phyloP scores from a whole-genome alignment of 1,284 basidiomycete species.

The Ceratobasidium sp. region DNA sequence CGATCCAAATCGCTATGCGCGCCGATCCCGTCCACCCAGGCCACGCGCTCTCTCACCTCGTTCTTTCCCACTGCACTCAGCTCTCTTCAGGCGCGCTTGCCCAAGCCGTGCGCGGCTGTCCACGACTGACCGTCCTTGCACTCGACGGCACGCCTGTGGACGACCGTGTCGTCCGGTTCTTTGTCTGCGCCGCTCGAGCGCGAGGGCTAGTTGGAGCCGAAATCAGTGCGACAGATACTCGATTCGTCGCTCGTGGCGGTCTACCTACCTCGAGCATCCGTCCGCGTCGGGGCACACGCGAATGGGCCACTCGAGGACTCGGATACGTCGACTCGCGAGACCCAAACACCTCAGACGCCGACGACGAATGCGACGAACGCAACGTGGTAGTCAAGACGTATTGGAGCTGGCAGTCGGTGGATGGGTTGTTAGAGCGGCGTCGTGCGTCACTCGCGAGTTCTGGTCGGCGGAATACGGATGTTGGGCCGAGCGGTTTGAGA shows the following conservation, averaged over 20 bases:
- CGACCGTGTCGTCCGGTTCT: conserved; percentile 73
- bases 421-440: conserved; percentile 66
- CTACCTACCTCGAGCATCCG: conserved; percentile 63
- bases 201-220: conserved; percentile 63
- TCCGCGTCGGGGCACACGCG: conserved; percentile 78
- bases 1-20: conserved; percentile 25
- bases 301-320: conserved; percentile 70
- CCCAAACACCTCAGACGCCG: conserved; percentile 60
- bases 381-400: conserved; percentile 87
- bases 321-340: conserved; percentile 76
- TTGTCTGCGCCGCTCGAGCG: conserved; percentile 69
- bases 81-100: conserved; percentile 75
- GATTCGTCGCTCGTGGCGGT: conserved; percentile 70
- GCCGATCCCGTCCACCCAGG: conserved; percentile 62
- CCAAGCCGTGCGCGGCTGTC: conserved; percentile 74
- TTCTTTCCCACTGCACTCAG: conserved; percentile 73
- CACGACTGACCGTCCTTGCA: conserved; percentile 75
- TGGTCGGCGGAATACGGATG: conserved; percentile 24
- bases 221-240: conserved; percentile 79
- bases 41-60: conserved; percentile 77
- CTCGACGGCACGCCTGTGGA: conserved; percentile 83
- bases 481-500: neutral
- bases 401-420: conserved; percentile 87
- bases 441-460: neutral
- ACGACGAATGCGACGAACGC: conserved; percentile 79